Conservation (phyloP, 345 rosid genomes). For the Arabis hirsuta region DNA sequence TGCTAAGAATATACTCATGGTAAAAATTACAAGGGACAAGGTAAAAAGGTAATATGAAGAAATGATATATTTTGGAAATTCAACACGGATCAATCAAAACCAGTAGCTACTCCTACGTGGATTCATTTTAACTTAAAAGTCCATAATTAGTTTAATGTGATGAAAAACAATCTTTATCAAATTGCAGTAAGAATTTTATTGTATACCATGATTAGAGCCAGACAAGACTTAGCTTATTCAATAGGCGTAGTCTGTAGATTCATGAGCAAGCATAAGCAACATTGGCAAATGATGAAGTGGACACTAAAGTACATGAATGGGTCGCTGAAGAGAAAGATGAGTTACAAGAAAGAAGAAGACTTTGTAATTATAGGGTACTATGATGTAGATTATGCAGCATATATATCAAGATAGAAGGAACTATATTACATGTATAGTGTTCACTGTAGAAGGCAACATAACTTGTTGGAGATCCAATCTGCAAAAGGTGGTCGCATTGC, state of each 20-base stretch:
- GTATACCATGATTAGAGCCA: neutral
- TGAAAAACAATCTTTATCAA: neutral
- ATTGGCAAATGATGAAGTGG: no score
- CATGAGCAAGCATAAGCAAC: neutral
- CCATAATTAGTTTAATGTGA: neutral
- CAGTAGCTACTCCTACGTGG: neutral
- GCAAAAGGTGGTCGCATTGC: neutral
- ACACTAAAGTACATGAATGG: no score
- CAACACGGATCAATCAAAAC: neutral
- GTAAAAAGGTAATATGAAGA: no score
- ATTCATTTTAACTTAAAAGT: neutral
- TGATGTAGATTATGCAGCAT: neutral
- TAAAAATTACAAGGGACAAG: neutral
- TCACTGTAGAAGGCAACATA: neutral
- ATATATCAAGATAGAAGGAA: neutral
- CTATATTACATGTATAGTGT: neutral
- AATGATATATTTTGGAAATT: no score
- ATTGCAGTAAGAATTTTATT: neutral
- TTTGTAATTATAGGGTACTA: neutral
- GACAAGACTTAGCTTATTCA: neutral
- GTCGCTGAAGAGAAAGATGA: neutral
- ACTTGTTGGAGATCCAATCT: neutral
- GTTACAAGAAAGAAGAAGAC: neutral
- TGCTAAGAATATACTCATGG: neutral
- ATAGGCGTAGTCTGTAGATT: neutral